phyloP scores from a whole-genome alignment of 2,329 filamentous ascomycete species.

The Cordyceps cicadae region DNA sequence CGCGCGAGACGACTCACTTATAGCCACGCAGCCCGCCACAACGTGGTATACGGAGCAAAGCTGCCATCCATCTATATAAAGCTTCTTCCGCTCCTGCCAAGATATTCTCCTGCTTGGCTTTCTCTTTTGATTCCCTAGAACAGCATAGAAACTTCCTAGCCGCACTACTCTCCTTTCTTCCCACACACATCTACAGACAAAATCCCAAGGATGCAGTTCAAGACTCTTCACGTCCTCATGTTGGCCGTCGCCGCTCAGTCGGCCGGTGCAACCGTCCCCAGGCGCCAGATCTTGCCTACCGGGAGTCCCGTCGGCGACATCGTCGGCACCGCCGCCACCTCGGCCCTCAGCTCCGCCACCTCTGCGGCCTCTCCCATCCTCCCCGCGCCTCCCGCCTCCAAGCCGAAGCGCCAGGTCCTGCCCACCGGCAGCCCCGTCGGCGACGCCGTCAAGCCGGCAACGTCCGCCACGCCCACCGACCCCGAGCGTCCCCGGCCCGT shows the following conservation, averaged over 20 bases:
- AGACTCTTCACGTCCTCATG: constrained; percentile 1
- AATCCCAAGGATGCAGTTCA: background rate
- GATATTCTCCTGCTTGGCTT: background rate
- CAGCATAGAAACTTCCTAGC: no score
- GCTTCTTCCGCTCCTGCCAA: background rate
- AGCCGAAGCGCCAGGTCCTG: background rate
- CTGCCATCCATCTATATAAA: background rate
- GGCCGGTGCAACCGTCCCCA: background rate
- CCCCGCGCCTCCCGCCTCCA: background rate
- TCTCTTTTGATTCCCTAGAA: background rate
- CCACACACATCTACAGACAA: background rate
- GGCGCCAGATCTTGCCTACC: background rate
- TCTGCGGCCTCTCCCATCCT: background rate
- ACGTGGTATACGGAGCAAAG: no score
- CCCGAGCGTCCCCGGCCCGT: background rate
- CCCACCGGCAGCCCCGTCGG: background rate
- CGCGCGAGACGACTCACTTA: background rate
- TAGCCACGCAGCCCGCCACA: background rate
- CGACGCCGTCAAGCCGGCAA: background rate
- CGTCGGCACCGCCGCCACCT: background rate
- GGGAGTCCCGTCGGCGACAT: background rate
- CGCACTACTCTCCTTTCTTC: background rate
- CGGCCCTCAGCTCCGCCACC: background rate
- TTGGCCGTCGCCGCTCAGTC: constrained; percentile 2
- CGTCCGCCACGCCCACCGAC: background rate